Base-by-base conservation (phyloP, 1,284 basidiomycete species). In the Wolfiporia cocos region DNA sequence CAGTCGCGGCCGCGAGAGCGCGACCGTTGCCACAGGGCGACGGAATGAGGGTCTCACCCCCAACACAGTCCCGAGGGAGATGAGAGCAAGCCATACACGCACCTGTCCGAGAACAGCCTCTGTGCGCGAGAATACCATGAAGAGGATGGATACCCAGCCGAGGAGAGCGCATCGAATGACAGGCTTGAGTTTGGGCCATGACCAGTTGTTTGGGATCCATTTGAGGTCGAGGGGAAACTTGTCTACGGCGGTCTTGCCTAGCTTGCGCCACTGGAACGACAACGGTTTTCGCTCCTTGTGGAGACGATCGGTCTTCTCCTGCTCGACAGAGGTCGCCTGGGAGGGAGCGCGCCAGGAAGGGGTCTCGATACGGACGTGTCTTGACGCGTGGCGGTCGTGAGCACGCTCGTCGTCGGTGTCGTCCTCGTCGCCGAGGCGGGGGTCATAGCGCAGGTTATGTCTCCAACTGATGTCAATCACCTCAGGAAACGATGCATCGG, bases 101-200 rank as follows among this genome's bases (percentile, higher is more conserved):
- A 79, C 82, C 64, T 77, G 73, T 2, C 87, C 86, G 57, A 88
- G 61, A n/a, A 70, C 49, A 2, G 51, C 44, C 51, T 78, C 65
- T 2, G 77, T 66, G 0, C 53, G 53, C 0, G 72, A 68, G 41
- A 86, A 78, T n/a, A 86, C 58, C 53, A 88, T 76, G 10, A 88
- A 57, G 14, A 89, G 52, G 12, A 75, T 57, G 18, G 74, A 67
- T 4, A 85, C 56, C 81, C 84, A 89, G 18, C 72, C 82, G 1
- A 77, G 66, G 34, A 83, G 41, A 2, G 82, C 73, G 49, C 76
- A 75, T 36, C 87, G 75, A 22, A 89, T 61, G 11, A 74, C 76
- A 4, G 82, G 78, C 58, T 86, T 85, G 52, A 80, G 49, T 49
- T 76, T 80, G 5, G 73, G 62, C 73, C 72, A 80, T 0, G 62